Evolutionary conservation across 2,329 filamentous ascomycete genomes (phyloP).

Genomic region (Pyrenophora seminiperda): DNA sequence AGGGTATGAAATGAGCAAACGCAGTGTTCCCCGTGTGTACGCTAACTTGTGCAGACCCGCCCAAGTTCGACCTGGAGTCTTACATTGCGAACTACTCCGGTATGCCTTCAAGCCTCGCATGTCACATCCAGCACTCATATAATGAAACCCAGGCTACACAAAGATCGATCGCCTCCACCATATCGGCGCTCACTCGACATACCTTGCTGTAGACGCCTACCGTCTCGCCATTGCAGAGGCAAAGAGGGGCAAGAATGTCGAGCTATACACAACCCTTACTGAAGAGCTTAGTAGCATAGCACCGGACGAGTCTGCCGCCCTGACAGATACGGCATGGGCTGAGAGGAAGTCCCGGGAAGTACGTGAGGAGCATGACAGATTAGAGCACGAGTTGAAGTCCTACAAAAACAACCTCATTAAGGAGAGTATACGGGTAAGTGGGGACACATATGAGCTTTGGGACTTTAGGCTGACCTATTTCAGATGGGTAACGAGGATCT

Average conservation of each 20-base stretch:
- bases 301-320: slow-evolving; percentile 70
- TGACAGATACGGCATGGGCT: slow-evolving; percentile 76
- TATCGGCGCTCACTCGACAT: slow-evolving; percentile 78
- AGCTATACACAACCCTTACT: slow-evolving; percentile 71
- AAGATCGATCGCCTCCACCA: slow-evolving; percentile 79
- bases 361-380: slow-evolving; percentile 70
- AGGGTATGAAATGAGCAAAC: slow-evolving; percentile 28
- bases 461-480: slow-evolving; percentile 1
- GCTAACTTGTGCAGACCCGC: slow-evolving; percentile 62
- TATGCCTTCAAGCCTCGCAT: slow-evolving; percentile 46
- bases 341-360: slow-evolving; percentile 69
- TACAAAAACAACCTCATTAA: slow-evolving; percentile 98
- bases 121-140: not conserved
- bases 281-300: slow-evolving; percentile 67
- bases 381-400: slow-evolving; percentile 83
- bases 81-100: slow-evolving; percentile 91
- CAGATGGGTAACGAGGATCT: slow-evolving; percentile 96
- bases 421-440: slow-evolving; percentile 83
- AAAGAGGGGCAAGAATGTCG: slow-evolving; percentile 74
- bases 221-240: slow-evolving; percentile 77
- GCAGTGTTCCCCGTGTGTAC: not conserved
- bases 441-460: not conserved
- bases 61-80: slow-evolving; percentile 88
- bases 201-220: slow-evolving; percentile 78
- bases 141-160: slow-evolving; percentile 67